Percentiles rank a stretch among this genome's conserved stretches.
These are phyloP conservation scores for Blastobotrys aristatus DNA, from an alignment of 1,139 yeast species.

Conservation along the genomic window DNA sequence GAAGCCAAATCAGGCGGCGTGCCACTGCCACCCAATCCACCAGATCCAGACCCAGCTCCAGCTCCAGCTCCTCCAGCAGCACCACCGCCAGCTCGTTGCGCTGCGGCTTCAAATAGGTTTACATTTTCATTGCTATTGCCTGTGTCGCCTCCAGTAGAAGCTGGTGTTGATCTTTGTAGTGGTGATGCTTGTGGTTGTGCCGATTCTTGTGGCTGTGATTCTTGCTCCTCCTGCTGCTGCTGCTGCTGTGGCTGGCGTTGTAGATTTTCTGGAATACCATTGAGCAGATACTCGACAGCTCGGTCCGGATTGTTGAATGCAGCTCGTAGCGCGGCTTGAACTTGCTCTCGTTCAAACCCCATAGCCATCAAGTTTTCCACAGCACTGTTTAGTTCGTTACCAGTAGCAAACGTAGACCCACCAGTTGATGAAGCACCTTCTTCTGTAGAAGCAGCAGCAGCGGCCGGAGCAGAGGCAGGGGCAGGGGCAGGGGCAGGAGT, in stretches of 20 bases:
- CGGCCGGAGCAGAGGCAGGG: slow-evolving; percentile 15
- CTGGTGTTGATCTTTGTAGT: background rate
- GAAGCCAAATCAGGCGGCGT: slow-evolving; percentile 28
- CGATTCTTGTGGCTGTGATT: slow-evolving; percentile 14
- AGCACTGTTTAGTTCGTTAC: slow-evolving; percentile 60
- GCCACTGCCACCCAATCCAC: slow-evolving; percentile 9
- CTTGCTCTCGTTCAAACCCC: slow-evolving; percentile 90
- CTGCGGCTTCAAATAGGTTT: slow-evolving; percentile 33
- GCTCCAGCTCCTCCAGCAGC: slow-evolving; percentile 23
- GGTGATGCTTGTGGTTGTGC: slow-evolving; percentile 18
- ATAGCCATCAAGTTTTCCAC: slow-evolving; percentile 84
- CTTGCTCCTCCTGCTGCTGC: slow-evolving; percentile 18
- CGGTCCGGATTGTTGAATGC: slow-evolving; percentile 97
- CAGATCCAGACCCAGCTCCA: slow-evolving; percentile 29
- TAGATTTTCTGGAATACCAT: slow-evolving; percentile 77
- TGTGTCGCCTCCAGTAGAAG: background rate
- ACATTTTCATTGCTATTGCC: slow-evolving; percentile 36
- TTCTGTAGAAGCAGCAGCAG: slow-evolving; percentile 18
- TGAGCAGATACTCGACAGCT: slow-evolving; percentile 90
- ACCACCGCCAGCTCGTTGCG: slow-evolving; percentile 25
- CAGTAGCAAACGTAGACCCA: slow-evolving; percentile 46
- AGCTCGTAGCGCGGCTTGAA: slow-evolving; percentile 86
- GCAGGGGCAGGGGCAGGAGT: slow-evolving; percentile 23
- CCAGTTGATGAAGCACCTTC: slow-evolving; percentile 20
- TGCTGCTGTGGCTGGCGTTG: slow-evolving; percentile 31